These are phyloP conservation scores for Daedaleopsis sinensis DNA, from an alignment of 768 basidiomycete genomes.

Conservation along the genomic window DNA sequence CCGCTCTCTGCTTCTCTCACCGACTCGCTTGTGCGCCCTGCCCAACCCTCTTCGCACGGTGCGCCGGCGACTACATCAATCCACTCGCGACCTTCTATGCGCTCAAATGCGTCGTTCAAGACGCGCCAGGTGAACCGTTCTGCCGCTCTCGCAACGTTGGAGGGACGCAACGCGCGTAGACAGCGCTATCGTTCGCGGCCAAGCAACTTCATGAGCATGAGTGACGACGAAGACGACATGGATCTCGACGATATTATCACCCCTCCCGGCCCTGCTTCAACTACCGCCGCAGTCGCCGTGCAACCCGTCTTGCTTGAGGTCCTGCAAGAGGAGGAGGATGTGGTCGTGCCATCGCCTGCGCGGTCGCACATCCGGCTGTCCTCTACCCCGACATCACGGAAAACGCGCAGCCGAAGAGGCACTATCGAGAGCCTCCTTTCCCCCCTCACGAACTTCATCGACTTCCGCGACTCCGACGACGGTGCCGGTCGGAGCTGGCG, in stretches of 20 bases:
- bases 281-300: background rate
- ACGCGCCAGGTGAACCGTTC: constrained; percentile 51
- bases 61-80: constrained; percentile 17
- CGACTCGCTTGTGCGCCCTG: constrained; percentile 7
- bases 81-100: constrained; percentile 23
- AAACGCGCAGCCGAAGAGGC: constrained; percentile 37
- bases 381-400: constrained; percentile 20
- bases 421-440: constrained; percentile 58
- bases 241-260: constrained; percentile 27
- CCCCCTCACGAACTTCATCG: constrained; percentile 62
- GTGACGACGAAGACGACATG: constrained; percentile 61
- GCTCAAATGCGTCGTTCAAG: constrained; percentile 49
- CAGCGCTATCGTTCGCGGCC: constrained; percentile 22
- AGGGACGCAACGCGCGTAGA: constrained; percentile 44
- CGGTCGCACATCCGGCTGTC: constrained; percentile 2
- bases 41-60: too few species aligned
- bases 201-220: constrained; percentile 69
- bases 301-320: constrained; percentile 25
- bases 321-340: constrained; percentile 34
- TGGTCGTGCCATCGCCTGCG: constrained; percentile 14
- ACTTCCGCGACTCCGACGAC: constrained; percentile 49
- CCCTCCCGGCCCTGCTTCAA: background rate
- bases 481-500: constrained; percentile 56
- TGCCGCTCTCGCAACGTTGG: constrained; percentile 65
- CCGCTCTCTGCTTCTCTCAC: constrained; percentile 15